phyloP scores from a whole-genome alignment of 2,329 filamentous ascomycete species.

The Penicillium paneum region DNA sequence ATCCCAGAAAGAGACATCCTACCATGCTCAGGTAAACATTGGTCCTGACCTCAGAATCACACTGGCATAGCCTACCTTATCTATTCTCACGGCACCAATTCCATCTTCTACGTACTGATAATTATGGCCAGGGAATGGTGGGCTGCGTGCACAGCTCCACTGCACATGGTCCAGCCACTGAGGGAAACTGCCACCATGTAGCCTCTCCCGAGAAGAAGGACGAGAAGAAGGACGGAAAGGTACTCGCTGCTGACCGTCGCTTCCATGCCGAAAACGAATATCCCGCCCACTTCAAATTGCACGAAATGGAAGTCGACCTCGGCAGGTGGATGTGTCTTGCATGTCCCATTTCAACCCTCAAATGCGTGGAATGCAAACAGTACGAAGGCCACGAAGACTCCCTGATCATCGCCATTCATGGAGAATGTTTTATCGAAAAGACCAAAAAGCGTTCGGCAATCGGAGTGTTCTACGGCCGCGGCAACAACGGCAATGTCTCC shows the following conservation, averaged over 20 bases:
- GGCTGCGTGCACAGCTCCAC: background rate
- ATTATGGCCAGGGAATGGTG: background rate
- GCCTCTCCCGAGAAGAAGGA: background rate
- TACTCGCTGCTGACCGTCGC: background rate
- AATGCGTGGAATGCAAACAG: conserved; percentile 11
- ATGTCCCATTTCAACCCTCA: conserved; percentile 2
- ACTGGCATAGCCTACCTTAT: background rate
- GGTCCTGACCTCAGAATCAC: background rate
- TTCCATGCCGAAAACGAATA: conserved; percentile 2
- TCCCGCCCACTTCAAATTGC: background rate
- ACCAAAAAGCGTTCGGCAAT: conserved; percentile 2
- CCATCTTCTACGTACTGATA: background rate
- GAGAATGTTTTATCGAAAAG: background rate
- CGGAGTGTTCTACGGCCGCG: conserved; percentile 13
- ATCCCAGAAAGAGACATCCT: background rate
- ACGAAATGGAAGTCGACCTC: conserved; percentile 8
- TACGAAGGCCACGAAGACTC: conserved; percentile 10
- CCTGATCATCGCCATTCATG: conserved; percentile 4
- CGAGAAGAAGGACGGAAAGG: background rate
- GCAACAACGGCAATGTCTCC: conserved; percentile 8
- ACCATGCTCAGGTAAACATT: background rate
- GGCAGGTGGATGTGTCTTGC: conserved; percentile 11
- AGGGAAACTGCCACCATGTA: background rate
- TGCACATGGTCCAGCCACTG: background rate
- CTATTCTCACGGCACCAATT: background rate